Evolutionary conservation across 1,139 yeast species (phyloP), one percentile per base, ranked within the genome.

Genomic region (Sugiyamaella paludigena): DNA sequence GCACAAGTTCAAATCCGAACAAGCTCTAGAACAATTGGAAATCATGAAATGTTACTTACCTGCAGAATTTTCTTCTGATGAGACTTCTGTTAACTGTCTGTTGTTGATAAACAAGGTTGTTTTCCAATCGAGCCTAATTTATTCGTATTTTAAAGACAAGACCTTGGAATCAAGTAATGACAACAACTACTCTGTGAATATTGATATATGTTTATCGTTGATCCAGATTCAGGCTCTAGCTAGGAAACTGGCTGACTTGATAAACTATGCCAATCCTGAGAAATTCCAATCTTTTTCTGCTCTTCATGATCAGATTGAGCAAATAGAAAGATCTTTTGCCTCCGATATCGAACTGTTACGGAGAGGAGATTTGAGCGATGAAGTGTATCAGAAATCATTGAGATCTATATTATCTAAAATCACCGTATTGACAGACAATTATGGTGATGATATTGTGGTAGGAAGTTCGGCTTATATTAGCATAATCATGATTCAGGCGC

Each of bases 1-100:
- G 28, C 50, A 59, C 24, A 56, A 53, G 45, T 58, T 63, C 26
- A 61, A 62, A 16, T 58, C 62, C 0, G 55, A 57, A 39, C 65
- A 61, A 36, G 63, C 69, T 2, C 16, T 58, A 4, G 59, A 58
- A 16, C 64, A 66, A 28, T 55, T 68, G 30, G 58, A 59, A 11
- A 65, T 68, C 28, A 48, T 52, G 12, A 55, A 53, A 41, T 57
- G 60, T 49, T 60, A 63, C 43, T 46, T 62, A 10, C 58, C 61
- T 12, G 56, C 52, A 4, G 62, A 58, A 7, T 61, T 59, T 33
- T 28, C 46, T 6, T 41, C 33, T 1, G 63, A 62, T 36, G 61
- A 58, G 33, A 39, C 42, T 9, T 47, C 62, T 1, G 56, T 63
- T 15, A 54, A 58, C 26, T 35, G 40, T 19, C 19, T 42, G 2